Evolutionary conservation across 805 yeast species (phyloP).

Genomic region (Maudiozyma pseudohumilis): DNA sequence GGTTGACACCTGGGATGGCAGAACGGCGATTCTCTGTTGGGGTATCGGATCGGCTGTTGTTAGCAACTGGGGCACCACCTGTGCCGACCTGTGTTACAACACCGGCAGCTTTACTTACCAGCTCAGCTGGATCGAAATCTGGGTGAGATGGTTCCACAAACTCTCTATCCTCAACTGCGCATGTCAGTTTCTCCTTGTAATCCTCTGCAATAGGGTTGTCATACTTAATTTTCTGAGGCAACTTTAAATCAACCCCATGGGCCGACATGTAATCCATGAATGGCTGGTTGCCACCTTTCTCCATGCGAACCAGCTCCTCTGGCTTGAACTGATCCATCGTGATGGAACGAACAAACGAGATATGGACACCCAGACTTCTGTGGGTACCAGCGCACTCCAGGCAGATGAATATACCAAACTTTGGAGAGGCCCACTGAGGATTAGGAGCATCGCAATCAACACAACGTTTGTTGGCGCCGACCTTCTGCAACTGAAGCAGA

Average conservation of each 20-base stretch:
- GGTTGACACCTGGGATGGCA: constrained; percentile 26
- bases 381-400: constrained; percentile 97
- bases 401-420: constrained; percentile 94
- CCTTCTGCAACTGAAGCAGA: constrained; percentile 64
- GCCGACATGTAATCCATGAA: constrained; percentile 57
- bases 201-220: constrained; percentile 91
- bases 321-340: constrained; percentile 98
- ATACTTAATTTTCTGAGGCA: constrained; percentile 67
- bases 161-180: constrained; percentile 61
- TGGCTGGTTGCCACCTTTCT: constrained; percentile 80
- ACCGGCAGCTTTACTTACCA: constrained; percentile 1
- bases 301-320: constrained; percentile 86
- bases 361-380: constrained; percentile 91
- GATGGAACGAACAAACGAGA: constrained; percentile 90
- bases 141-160: constrained; percentile 59
- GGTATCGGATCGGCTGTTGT: constrained; percentile 12
- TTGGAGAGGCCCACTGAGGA: constrained; percentile 99
- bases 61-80: background rate
- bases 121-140: constrained; percentile 25
- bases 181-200: constrained; percentile 72
- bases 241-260: constrained; percentile 57
- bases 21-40: constrained; percentile 35
- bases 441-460: constrained; percentile 92
- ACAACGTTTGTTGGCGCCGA: constrained; percentile 77
- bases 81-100: background rate